Evolutionary conservation across 2,329 filamentous ascomycete genomes (phyloP), one percentile per base, ranked within the genome.

Genomic region (Gaeumannomyces sp.): DNA sequence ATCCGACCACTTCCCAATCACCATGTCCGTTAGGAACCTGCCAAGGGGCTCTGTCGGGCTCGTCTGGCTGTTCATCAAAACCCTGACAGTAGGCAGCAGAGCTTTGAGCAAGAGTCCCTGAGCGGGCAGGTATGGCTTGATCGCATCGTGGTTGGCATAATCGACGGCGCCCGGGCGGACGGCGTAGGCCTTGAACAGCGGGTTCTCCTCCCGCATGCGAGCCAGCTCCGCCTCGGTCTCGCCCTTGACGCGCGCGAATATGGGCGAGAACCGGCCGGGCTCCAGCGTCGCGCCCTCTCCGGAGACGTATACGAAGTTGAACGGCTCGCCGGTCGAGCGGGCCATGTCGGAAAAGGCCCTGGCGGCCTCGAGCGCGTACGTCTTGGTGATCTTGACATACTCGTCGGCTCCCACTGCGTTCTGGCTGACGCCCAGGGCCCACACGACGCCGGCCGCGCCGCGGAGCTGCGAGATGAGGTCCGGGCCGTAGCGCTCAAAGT

Each of bases 241-340:
- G 16, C 90, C 90, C 73, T 93, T 93, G 64, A 90, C 80, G 16
- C 81, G 78, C 1, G 79, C 87, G 70, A 85, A 92, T 59, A 85
- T 75, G 25, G 81, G 73, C 0, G 87, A 83, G 69, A 87, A 81
- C 5, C 73, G 72, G 3, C 82, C 81, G 0, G 88, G 89, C 1
- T 75, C 75, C 25, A 81, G 81, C 1, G 86, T 88, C 0, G 87
- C 83, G 60, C 86, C 86, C 63, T 79, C 76, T 61, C 87, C 89
- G 0, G 89, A 92, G 35, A 93, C 83, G 71, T 87, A 89, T 67
- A 92, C 80, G 73, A 92, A 93, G 63, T 85, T 85, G 74, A 92
- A 88, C 0, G 85, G 83, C 57, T 79, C 71, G 4, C 45, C 33
- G 22, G 59, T 38, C 16, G 59, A 22, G 27, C 38, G 38, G n/a